Evolutionary conservation across 2,329 filamentous ascomycete genomes (phyloP).

Genomic region (Cyphellophora attinorum): DNA sequence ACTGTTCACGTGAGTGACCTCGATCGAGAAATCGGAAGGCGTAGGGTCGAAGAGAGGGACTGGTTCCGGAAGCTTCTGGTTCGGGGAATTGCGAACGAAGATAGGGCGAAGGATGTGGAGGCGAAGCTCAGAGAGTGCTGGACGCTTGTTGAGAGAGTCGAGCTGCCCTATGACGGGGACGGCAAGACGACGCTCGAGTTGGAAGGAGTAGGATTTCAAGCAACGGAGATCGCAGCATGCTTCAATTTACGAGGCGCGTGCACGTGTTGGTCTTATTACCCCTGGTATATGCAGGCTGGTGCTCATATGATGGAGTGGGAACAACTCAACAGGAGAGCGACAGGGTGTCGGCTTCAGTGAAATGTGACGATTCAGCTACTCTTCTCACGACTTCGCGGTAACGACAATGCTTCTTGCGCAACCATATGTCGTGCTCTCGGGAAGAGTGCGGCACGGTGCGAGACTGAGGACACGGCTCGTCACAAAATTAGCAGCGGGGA

Average conservation of each 20-base stretch:
- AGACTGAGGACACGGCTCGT: no score
- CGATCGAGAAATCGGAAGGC: background rate
- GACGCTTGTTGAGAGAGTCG: background rate
- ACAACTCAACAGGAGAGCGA: background rate
- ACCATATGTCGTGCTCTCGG: no score
- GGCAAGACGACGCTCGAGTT: no score
- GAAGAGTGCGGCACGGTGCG: no score
- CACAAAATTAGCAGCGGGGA: no score
- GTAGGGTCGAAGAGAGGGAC: background rate
- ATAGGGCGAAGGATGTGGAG: background rate
- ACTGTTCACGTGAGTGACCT: background rate
- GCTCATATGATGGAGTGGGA: slow-evolving; percentile 1
- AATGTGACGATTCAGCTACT: no score
- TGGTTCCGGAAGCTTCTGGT: background rate
- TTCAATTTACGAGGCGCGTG: background rate
- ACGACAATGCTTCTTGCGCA: no score
- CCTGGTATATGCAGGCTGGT: background rate
- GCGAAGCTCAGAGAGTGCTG: background rate
- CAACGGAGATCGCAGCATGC: no score
- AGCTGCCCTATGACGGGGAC: no score
- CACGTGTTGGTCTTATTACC: background rate
- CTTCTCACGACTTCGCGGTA: no score
- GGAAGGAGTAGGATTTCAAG: no score
- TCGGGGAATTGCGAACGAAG: background rate
- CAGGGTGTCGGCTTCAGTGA: background rate